Conservation (phyloP, 306 rosid species). For the Sechiopsis laciniata region DNA sequence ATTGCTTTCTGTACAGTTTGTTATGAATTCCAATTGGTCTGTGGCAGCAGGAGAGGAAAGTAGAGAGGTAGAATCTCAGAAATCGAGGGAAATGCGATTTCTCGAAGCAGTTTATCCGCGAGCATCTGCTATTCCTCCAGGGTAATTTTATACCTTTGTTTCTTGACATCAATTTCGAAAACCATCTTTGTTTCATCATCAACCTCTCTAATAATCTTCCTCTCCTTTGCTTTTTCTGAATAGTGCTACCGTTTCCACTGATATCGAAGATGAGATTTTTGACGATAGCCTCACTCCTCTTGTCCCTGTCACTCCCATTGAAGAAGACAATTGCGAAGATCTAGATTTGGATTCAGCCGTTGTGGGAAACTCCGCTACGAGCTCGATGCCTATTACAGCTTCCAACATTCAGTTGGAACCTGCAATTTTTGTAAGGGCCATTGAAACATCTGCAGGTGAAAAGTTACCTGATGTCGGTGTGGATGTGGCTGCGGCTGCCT, state of each 20-base stretch:
- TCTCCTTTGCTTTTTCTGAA: background rate
- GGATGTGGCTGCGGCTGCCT: constrained; percentile 40
- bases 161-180: constrained; percentile 3
- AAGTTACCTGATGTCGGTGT: constrained; percentile 27
- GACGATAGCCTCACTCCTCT: constrained; percentile 50
- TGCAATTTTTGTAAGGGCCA: constrained; percentile 2
- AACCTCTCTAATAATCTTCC: background rate
- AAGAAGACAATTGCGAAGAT: constrained; percentile 41
- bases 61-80: constrained; percentile 40
- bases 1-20: constrained; percentile 34
- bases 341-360: constrained; percentile 21
- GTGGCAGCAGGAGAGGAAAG: constrained; percentile 75
- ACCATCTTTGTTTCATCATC: constrained; percentile 8
- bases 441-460: constrained; percentile 21
- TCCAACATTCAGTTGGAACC: constrained; percentile 18
- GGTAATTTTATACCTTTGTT: constrained; percentile 32
- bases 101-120: constrained; percentile 71
- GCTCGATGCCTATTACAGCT: constrained; percentile 22
- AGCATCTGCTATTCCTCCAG: constrained; percentile 50
- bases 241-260: constrained; percentile 48
- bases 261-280: constrained; percentile 34
- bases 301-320: constrained; percentile 49
- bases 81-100: constrained; percentile 41
- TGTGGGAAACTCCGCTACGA: constrained; percentile 17
- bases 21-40: constrained; percentile 34